These are phyloP conservation scores for Colletotrichum limetticola DNA, from an alignment of 2,329 filamentous ascomycete genomes.

Conservation along the genomic window DNA sequence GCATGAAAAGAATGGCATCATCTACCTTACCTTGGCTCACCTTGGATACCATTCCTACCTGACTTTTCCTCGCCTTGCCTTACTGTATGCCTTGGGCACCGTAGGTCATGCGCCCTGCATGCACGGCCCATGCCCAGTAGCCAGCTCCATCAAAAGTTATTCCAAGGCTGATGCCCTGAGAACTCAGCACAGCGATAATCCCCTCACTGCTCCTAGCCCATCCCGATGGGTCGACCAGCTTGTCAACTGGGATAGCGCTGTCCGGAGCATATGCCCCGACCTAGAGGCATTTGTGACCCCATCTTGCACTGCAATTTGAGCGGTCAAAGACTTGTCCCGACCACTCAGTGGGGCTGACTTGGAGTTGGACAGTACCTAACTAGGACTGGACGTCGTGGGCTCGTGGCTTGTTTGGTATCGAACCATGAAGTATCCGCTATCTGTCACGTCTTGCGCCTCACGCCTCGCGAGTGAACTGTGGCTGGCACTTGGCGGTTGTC, in stretches of 20 bases:
- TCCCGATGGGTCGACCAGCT: no score
- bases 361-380: background rate
- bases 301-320: background rate
- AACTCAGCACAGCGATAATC: constrained; percentile 14
- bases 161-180: constrained; percentile 14
- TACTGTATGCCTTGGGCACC: background rate
- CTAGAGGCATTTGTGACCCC: background rate
- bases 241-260: background rate
- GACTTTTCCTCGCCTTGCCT: background rate
- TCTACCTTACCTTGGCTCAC: background rate
- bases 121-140: constrained; percentile 13
- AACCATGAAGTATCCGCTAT: background rate
- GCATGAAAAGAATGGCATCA: background rate
- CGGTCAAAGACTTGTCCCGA: background rate
- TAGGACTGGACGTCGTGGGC: background rate
- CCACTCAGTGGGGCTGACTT: background rate
- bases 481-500: background rate
- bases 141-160: constrained; percentile 6
- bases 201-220: constrained; percentile 7
- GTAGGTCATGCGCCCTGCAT: background rate
- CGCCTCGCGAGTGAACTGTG: background rate
- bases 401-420: background rate
- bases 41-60: background rate
- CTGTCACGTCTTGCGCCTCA: background rate
- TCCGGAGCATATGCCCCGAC: constrained; percentile 33